These are phyloP conservation scores for Orychophragmus violaceus DNA, from an alignment of 345 rosid species.

Conservation along the genomic window DNA sequence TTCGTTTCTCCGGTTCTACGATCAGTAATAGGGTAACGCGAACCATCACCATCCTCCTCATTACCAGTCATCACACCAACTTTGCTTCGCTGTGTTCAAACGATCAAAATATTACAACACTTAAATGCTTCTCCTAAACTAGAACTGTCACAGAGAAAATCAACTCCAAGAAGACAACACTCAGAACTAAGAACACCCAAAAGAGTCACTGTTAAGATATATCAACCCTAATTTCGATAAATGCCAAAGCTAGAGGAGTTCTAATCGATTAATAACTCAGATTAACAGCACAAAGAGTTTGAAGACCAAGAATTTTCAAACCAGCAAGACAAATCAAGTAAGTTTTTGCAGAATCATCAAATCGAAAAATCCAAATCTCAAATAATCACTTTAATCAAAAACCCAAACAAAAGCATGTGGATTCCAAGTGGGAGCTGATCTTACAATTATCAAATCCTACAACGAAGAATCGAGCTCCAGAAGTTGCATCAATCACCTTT, in stretches of 20 bases:
- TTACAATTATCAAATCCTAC: conserved; percentile 1
- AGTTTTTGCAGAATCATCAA: neutral
- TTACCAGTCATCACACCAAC: conserved; percentile 51
- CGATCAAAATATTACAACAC: conserved; percentile 4
- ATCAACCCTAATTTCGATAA: conserved; percentile 34
- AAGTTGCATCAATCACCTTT: conserved; percentile 2
- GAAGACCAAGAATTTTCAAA: neutral
- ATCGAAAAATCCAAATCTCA: conserved; percentile 1
- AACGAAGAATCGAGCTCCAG: conserved; percentile 6
- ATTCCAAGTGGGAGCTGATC: neutral
- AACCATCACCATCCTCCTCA: conserved; percentile 34
- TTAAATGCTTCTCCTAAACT: neutral
- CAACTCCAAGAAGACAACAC: neutral
- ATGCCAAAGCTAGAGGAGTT: neutral
- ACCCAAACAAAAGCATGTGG: neutral
- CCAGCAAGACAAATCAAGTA: neutral
- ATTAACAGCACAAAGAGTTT: neutral
- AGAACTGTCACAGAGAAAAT: neutral
- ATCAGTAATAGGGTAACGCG: conserved; percentile 26
- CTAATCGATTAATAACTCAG: neutral
- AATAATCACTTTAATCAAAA: neutral
- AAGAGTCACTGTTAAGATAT: neutral
- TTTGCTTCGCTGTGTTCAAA: conserved; percentile 37
- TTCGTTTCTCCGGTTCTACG: conserved; percentile 22
- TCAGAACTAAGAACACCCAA: neutral